phyloP scores from a whole-genome alignment of 345 rosid genomes.

The Arabidopsis suecica region DNA sequence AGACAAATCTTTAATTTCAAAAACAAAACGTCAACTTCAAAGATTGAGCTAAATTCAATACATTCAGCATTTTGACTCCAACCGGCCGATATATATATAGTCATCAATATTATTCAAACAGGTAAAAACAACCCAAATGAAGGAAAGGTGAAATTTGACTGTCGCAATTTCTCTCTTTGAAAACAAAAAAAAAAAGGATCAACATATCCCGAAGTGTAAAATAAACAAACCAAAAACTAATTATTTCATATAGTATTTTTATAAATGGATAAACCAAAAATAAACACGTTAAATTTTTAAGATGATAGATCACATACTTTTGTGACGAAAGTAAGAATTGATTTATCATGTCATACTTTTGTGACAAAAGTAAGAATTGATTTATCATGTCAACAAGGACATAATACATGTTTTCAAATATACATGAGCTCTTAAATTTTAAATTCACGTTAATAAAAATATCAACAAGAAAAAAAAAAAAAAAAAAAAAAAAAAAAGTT shows the following conservation, averaged over 20 bases:
- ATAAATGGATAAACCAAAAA: no score
- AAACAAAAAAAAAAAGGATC: no score
- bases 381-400: background rate
- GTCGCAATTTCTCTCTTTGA: background rate
- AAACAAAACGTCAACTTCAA: background rate
- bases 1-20: background rate
- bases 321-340: background rate
- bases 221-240: no score
- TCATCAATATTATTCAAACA: background rate
- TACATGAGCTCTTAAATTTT: background rate
- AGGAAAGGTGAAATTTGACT: background rate
- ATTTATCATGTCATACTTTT: no score
- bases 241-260: no score
- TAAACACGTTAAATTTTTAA: background rate
- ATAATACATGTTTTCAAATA: background rate
- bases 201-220: no score
- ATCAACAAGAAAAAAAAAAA: background rate
- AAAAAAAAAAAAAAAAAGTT: no score
- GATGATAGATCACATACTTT: background rate
- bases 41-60: background rate
- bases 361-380: no score
- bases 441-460: background rate
- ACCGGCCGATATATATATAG: background rate
- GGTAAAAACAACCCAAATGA: background rate
- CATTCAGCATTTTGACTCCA: conserved; percentile 18